Evolutionary conservation across 768 basidiomycete species (phyloP).

Genomic region (Lentinula aciculospora): DNA sequence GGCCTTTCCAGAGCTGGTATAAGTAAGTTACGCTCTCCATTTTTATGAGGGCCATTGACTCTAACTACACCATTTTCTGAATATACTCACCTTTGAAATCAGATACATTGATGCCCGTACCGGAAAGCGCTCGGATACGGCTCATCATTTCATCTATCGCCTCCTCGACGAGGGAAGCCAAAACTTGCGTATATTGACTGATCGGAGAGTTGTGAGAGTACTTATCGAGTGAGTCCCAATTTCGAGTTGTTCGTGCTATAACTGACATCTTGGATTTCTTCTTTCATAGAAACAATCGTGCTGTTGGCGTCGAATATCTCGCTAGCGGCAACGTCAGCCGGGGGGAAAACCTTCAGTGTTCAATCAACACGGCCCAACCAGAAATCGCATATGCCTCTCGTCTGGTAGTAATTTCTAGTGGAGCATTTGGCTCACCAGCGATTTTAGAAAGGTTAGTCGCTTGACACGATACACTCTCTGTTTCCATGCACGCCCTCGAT

Average conservation of each 20-base stretch:
- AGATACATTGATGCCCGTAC: conserved; percentile 34
- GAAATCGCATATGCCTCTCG: conserved; percentile 18
- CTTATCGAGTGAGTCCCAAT: conserved; percentile 19
- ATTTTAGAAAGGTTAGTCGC: conserved; percentile 24
- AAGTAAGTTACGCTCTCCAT: too few species aligned
- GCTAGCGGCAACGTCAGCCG: conserved; percentile 7
- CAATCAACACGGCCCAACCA: background rate
- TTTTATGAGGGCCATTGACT: too few species aligned
- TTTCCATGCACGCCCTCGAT: background rate
- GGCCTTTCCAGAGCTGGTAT: background rate
- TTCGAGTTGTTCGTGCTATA: too few species aligned
- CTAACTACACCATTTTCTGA: background rate
- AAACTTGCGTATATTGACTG: conserved; percentile 11
- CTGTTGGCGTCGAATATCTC: conserved; percentile 25
- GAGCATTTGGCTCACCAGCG: conserved; percentile 25
- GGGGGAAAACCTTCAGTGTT: too few species aligned
- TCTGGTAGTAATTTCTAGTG: conserved; percentile 24
- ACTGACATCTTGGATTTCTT: too few species aligned
- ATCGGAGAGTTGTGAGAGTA: conserved; percentile 21
- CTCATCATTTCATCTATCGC: conserved; percentile 25
- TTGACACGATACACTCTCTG: background rate
- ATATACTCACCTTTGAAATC: conserved; percentile 13
- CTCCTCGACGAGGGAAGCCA: conserved; percentile 6
- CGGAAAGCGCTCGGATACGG: conserved; percentile 32
- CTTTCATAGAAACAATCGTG: conserved; percentile 11